Conservation (phyloP, 306 rosid genomes). For the Pyrus bretschneideri region DNA sequence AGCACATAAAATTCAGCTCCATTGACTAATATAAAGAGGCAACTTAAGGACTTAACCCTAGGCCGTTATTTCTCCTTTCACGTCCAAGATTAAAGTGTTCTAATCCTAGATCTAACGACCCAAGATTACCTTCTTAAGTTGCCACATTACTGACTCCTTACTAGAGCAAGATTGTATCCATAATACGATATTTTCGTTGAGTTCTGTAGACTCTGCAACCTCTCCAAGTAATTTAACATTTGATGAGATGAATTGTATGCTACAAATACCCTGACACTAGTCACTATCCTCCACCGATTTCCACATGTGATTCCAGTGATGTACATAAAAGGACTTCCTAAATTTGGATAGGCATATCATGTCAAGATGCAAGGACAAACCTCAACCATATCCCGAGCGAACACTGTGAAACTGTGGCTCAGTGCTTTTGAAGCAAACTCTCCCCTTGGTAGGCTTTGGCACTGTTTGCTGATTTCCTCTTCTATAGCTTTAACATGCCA, state of each 20-base stretch:
- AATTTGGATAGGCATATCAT: background rate
- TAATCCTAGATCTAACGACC: too few relatives aligned
- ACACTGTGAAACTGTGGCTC: slow-evolving; percentile 80
- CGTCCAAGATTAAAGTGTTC: too few relatives aligned
- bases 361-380: slow-evolving; percentile 35
- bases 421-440: slow-evolving; percentile 82
- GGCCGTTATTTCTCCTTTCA: too few relatives aligned
- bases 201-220: background rate
- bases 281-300: background rate
- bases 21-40: too few relatives aligned
- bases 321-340: background rate
- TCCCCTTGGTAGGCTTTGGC: slow-evolving; percentile 90
- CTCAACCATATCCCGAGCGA: slow-evolving; percentile 89
- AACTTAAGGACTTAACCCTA: too few relatives aligned
- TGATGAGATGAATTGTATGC: background rate
- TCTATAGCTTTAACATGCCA: slow-evolving; percentile 66
- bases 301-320: background rate
- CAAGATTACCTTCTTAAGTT: background rate
- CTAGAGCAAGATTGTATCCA: background rate
- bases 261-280: background rate
- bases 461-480: slow-evolving; percentile 78
- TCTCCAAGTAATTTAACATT: background rate
- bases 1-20: too few relatives aligned
- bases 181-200: too few relatives aligned
- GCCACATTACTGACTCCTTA: background rate